These are phyloP conservation scores for Leccinum fuscescens DNA, from an alignment of 1,284 basidiomycete genomes.

Conservation along the genomic window DNA sequence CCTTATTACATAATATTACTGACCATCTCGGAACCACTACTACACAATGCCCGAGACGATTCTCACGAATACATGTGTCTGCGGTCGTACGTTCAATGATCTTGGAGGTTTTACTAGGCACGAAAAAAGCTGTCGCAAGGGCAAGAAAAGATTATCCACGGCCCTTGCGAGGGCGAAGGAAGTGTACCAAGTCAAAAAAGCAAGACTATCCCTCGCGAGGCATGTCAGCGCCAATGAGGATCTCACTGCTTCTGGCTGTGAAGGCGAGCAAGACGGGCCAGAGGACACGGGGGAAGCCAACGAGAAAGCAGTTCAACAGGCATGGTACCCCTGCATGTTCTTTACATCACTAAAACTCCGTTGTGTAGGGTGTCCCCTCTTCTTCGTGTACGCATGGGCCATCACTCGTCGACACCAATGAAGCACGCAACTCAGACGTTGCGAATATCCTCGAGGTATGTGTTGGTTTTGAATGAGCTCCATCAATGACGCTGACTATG, in stretches of 20 bases:
- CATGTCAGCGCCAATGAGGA: neutral
- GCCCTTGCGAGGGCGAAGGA: neutral
- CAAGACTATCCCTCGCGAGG: accelerated
- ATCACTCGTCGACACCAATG: accelerated
- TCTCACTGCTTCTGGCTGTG: too few relatives aligned
- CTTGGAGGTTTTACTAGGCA: neutral
- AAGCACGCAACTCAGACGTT: neutral
- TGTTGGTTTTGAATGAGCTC: neutral
- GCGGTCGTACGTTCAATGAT: too few relatives aligned
- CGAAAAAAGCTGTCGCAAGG: neutral
- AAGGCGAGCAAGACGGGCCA: too few relatives aligned
- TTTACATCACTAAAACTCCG: neutral
- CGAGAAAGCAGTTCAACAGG: neutral
- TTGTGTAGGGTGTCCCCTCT: neutral
- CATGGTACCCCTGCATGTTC: accelerated
- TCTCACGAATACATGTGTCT: too few relatives aligned
- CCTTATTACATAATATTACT: too few relatives aligned
- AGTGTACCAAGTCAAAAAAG: neutral
- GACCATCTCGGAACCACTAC: too few relatives aligned
- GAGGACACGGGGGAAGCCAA: neutral
- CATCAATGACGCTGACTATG: accelerated
- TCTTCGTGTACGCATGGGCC: neutral
- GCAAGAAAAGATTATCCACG: neutral
- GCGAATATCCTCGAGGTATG: neutral
- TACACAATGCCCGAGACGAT: too few relatives aligned